Evolutionary conservation across 192 early-diverging fungal species (phyloP), one percentile per base, ranked within the genome.

Genomic region (Coemansia reversa): DNA sequence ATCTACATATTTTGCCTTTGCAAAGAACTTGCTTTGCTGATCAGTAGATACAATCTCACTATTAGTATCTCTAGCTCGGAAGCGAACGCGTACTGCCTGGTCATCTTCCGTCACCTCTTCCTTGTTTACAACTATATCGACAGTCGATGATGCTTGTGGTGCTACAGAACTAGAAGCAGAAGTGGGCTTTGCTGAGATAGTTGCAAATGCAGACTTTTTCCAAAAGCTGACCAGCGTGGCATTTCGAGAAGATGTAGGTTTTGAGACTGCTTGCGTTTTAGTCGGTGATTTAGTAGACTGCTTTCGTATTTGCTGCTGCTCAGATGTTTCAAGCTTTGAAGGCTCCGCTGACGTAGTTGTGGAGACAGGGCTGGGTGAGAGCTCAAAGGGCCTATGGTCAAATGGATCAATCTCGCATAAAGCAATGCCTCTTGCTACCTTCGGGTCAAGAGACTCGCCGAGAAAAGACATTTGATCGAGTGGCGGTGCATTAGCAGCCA

Each of bases 361-460:
- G 35, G 35, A 39, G 12, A 12, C 35, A 39, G 35, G 12, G 35
- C 35, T 22, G 18, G 4, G 29, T 20, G 29, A 25, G 54, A 65
- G 7, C 14, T 58, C 69, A 69, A 89, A 79, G 0, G 86, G 82
- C 58, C 60, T 16, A 27, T 86, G 82, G 3, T 84, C 72, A 16
- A 88, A 70, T 14, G 91, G 92, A 58, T 92, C 74, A 14, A 91
- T n/a, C 5, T 77, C 56, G 22, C 85, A 88, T 23, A 66, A 63
- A 0, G 90, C 90, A 62, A 94, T 83, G 3, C 71, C 83, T 35
- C 76, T 64, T 0, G 87, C 84, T 0, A 89, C 53, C 5, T 61
- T 50, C 0, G 82, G 63, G 3, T 86, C 76, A 20, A 92, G 59
- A 18, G 71, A 22, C 65, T 77, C 72, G 29, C 90, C 89, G 28